phyloP scores from a whole-genome alignment of 78 protist species.

The Chrysochromulina parva region DNA sequence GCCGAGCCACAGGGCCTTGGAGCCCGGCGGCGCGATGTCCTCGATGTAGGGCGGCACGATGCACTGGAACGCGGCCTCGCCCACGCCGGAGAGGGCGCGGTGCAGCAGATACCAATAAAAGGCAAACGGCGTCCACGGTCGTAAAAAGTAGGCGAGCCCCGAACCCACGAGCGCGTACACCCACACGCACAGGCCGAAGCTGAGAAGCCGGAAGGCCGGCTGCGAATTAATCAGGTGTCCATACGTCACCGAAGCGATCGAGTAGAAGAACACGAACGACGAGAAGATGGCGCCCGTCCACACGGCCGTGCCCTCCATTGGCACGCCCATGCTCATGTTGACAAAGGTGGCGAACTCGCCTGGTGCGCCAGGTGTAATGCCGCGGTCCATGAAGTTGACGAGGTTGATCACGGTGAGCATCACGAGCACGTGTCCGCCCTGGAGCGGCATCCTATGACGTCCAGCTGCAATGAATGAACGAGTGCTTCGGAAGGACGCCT shows the following conservation, averaged over 20 bases:
- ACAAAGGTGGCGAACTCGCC: neutral
- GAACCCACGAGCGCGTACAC: neutral
- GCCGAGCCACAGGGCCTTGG: neutral
- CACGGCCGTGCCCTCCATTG: neutral
- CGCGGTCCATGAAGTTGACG: conserved; percentile 3
- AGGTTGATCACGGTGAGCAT: neutral
- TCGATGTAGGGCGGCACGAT: conserved; percentile 30
- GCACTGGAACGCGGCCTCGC: conserved; percentile 22
- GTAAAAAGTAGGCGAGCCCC: neutral
- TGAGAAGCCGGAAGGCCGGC: neutral
- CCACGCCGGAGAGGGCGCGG: conserved; percentile 4
- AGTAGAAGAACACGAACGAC: neutral
- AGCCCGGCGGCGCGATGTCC: neutral
- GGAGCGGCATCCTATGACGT: too few species aligned
- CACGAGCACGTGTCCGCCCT: neutral
- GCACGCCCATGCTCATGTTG: neutral
- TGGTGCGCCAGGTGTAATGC: neutral
- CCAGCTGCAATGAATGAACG: too few species aligned
- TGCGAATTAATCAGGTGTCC: neutral
- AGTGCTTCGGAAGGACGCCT: too few species aligned
- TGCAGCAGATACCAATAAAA: neutral
- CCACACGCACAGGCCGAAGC: neutral
- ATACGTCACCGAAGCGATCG: neutral
- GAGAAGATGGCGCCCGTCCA: neutral
- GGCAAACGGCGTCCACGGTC: neutral